phyloP scores from a whole-genome alignment of 305 asterid species.

The Caryopteris hybrid region DNA sequence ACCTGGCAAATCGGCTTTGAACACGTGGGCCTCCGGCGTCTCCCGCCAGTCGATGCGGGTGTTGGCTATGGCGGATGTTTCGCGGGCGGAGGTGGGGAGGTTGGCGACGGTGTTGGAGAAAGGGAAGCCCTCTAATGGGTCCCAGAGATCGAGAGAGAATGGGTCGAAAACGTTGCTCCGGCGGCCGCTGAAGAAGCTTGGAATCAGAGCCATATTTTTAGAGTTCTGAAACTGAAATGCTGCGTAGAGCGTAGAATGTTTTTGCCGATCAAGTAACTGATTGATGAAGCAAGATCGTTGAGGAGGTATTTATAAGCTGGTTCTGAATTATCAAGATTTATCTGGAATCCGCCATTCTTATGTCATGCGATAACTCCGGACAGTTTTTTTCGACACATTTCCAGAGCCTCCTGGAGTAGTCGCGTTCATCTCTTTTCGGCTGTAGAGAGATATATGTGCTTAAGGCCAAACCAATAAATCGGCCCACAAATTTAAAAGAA shows the following conservation, averaged over 20 bases:
- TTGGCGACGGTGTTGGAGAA: too few relatives aligned
- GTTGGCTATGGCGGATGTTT: conserved; percentile 21
- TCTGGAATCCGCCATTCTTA: too few relatives aligned
- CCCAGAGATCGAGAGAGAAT: conserved; percentile 30
- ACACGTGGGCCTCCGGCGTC: conserved; percentile 33
- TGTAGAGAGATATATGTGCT: too few relatives aligned
- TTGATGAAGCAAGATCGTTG: too few relatives aligned
- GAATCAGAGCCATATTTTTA: conserved; percentile 30
- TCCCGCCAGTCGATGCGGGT: conserved; percentile 36
- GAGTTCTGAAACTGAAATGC: background rate
- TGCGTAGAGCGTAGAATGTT: too few relatives aligned
- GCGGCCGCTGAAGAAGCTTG: conserved; percentile 30
- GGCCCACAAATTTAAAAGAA: too few relatives aligned
- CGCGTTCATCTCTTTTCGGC: too few relatives aligned
- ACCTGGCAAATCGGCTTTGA: conserved; percentile 41
- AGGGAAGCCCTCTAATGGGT: conserved; percentile 23
- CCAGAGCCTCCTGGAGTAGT: too few relatives aligned
- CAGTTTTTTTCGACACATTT: too few relatives aligned
- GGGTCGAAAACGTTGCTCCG: conserved; percentile 36
- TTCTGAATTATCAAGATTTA: background rate
- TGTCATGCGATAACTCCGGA: too few relatives aligned
- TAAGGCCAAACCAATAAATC: too few relatives aligned
- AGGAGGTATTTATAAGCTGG: background rate
- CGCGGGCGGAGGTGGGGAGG: background rate
- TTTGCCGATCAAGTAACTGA: too few relatives aligned